Percentiles rank a stretch among this genome's conserved stretches.
These are phyloP conservation scores for Pseudoscleropodium purum DNA, from an alignment of 225 moss, liverwort and hornwort species.

Conservation along the genomic window DNA sequence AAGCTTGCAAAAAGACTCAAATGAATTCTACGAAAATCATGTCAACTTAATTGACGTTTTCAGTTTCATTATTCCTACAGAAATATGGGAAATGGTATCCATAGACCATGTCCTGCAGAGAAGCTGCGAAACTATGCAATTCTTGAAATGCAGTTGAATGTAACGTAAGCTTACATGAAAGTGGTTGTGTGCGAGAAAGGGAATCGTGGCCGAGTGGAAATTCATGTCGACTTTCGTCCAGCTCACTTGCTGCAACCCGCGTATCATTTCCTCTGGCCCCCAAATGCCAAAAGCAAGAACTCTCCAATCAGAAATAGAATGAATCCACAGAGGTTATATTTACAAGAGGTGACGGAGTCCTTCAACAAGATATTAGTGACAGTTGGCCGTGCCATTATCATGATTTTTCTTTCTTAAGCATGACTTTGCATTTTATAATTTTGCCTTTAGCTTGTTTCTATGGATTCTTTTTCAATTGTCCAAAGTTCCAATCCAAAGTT, in stretches of 20 bases:
- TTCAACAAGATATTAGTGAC: no score
- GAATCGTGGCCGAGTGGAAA: constrained; percentile 69
- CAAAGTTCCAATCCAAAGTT: background rate
- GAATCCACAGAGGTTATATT: background rate
- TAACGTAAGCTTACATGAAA: constrained; percentile 14
- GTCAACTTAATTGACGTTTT: background rate
- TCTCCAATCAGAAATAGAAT: background rate
- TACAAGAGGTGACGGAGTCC: background rate
- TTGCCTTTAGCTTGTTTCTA: background rate
- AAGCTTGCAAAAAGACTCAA: background rate
- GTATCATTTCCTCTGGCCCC: constrained; percentile 75
- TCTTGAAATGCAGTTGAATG: background rate
- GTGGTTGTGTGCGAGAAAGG: constrained; percentile 68
- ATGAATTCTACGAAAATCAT: background rate
- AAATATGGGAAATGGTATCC: background rate
- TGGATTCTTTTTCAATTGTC: no score
- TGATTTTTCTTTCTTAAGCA: background rate
- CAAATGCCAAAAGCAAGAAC: background rate
- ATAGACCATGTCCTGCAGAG: background rate
- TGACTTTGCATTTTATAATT: background rate
- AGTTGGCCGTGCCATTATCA: rapidly evolving
- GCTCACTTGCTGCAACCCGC: constrained; percentile 64
- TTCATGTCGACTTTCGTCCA: constrained; percentile 91
- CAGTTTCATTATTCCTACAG: background rate
- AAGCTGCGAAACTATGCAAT: background rate